Base-by-base conservation (phyloP, 495 filamentous ascomycete genomes). In the Xylaria palmicola region DNA sequence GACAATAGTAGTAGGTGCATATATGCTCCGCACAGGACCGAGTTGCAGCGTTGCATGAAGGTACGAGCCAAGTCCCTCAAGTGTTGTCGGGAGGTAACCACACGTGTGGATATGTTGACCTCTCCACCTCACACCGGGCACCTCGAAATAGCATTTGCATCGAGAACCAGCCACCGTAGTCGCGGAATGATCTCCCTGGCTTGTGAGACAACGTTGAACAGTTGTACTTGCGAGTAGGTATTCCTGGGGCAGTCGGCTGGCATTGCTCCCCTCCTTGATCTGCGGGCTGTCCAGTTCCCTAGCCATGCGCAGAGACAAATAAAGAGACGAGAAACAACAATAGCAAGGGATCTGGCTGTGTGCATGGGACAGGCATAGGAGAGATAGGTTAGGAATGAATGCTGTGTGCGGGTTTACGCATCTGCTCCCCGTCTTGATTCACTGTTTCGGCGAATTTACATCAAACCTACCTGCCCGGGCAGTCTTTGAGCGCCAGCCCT, bases 391-490 rank as follows among this genome's bases (percentile, higher is more conserved):
- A 43, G 47, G 30, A n/a, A n/a, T n/a, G 37, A 44, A 52, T 60
- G 17, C 26, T 52, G 44, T 60, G 36, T n/a, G 57, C 47, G 57
- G 57, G 37, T 52, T 40, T 12, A 52, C 47, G 57, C 57, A 60
- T 60, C 36, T 59, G 56, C 36, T 58, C 36, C 56, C 56, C 45
- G 41, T 27, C 20, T 47, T 59, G 45, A 59, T 59, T 59, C 45
- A 59, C 51, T 58, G 56, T 58, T 58, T 49, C 43, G 24, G 34
- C 12, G 56, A 10, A 37, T 24, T 39, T 6, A 32, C 39, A 24
- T 29, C 34, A 41, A 22, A n/a, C 44, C 17, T 41, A 59, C 51
- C 10, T 32, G 17, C 3, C 20, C 50, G n/a, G n/a, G n/a, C n/a
- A n/a, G n/a, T 26, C 40, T 53, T 8, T 10, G 34, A 22, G 19